Percentiles rank a stretch among this genome's conserved stretches.
Evolutionary conservation across 1,284 basidiomycete species (phyloP).

Genomic region (Rhodotorula sp.): DNA sequence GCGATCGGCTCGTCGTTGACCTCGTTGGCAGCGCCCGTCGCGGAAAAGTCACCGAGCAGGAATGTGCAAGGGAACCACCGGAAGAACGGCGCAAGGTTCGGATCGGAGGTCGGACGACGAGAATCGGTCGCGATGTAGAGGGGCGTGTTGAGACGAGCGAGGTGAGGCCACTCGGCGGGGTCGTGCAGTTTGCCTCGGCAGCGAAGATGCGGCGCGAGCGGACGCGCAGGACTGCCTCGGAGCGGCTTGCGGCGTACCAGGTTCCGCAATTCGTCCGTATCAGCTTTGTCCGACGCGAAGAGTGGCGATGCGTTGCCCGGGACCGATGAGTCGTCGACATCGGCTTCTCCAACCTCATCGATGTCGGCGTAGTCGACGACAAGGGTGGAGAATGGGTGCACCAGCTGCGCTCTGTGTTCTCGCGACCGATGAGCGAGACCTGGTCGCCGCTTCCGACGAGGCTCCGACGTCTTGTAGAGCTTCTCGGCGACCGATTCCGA

Average conservation of each 20-base stretch:
- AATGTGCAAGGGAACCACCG: slow-evolving; percentile 38
- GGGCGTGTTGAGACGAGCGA: slow-evolving; percentile 35
- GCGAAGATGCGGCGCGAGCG: slow-evolving; percentile 16
- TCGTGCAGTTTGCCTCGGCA: slow-evolving; percentile 32
- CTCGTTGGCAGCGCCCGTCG: background rate
- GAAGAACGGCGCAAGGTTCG: slow-evolving; percentile 27
- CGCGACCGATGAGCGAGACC: no score
- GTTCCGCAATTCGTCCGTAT: background rate
- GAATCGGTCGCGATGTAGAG: slow-evolving; percentile 43
- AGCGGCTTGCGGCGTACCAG: background rate
- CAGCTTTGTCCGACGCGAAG: background rate
- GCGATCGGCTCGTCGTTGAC: slow-evolving; percentile 3
- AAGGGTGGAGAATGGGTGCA: background rate
- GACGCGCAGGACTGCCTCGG: slow-evolving; percentile 2
- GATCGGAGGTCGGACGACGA: slow-evolving; percentile 24
- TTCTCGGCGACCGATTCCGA: background rate
- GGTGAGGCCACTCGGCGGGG: background rate
- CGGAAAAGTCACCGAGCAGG: slow-evolving; percentile 27
- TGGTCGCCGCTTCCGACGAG: background rate
- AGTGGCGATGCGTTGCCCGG: background rate
- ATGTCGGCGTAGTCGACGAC: background rate
- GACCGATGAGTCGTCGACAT: background rate
- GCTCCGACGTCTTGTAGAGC: background rate
- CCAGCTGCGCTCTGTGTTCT: no score
- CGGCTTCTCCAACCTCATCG: background rate